phyloP scores from a whole-genome alignment of 768 basidiomycete genomes.

The Suillus spraguei region DNA sequence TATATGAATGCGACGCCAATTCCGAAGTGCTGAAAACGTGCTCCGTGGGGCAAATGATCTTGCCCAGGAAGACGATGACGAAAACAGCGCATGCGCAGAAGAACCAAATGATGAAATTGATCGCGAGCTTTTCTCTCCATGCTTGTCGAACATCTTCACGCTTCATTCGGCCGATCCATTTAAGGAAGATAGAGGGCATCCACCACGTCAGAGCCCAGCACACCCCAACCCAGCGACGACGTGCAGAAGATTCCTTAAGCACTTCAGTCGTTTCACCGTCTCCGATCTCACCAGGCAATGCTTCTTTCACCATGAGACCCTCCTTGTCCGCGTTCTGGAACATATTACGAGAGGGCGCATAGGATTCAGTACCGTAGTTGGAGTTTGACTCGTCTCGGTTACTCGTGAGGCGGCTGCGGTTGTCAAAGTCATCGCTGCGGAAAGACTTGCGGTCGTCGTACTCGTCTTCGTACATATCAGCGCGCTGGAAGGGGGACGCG shows the following conservation, averaged over 20 bases:
- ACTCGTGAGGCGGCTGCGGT: slow-evolving; percentile 74
- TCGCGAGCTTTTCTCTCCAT: slow-evolving; percentile 95
- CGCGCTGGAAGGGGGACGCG: slow-evolving; percentile 81
- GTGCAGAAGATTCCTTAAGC: slow-evolving; percentile 76
- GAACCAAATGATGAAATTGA: slow-evolving; percentile 97
- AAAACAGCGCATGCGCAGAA: slow-evolving; percentile 87
- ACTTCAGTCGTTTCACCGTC: slow-evolving; percentile 91
- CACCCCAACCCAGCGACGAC: slow-evolving; percentile 84
- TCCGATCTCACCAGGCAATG: slow-evolving; percentile 79
- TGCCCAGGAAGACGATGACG: slow-evolving; percentile 86
- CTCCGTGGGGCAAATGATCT: slow-evolving; percentile 92
- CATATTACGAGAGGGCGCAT: slow-evolving; percentile 95
- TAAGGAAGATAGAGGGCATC: slow-evolving; percentile 74
- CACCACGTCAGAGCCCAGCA: slow-evolving; percentile 93
- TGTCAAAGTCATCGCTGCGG: slow-evolving; percentile 79
- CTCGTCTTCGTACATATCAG: slow-evolving; percentile 75
- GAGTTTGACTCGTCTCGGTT: slow-evolving; percentile 78
- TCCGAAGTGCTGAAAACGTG: slow-evolving; percentile 86
- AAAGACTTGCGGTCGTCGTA: slow-evolving; percentile 76
- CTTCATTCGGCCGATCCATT: slow-evolving; percentile 87
- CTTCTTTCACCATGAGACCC: slow-evolving; percentile 76
- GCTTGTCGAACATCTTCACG: slow-evolving; percentile 92
- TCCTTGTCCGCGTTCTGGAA: slow-evolving; percentile 84
- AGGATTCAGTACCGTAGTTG: slow-evolving; percentile 88
- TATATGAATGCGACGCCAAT: slow-evolving; percentile 68